Conservation (phyloP, 164 flowering plant genomes). For the Magnolia kwangsiensis region DNA sequence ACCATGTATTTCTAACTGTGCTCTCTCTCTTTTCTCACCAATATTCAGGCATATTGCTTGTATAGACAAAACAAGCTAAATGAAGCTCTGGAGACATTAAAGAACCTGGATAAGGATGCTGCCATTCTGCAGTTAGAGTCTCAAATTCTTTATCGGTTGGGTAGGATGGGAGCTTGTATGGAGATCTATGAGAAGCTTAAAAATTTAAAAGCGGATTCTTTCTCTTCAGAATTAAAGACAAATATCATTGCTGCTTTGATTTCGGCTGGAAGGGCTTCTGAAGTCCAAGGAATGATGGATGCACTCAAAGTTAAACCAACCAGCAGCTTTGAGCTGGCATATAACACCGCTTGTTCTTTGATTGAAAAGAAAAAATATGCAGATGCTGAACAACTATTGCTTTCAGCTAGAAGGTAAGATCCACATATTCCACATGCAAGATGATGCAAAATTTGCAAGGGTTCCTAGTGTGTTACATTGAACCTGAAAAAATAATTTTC, state of each 20-base stretch:
- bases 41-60: slow-evolving; percentile 78
- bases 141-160: slow-evolving; percentile 82
- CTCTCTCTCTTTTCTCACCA: not conserved
- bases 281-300: slow-evolving; percentile 68
- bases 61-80: slow-evolving; percentile 84
- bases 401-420: slow-evolving; percentile 71
- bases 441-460: slow-evolving; percentile 1
- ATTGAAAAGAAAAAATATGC: slow-evolving; percentile 54
- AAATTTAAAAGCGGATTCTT: slow-evolving; percentile 61
- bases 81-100: slow-evolving; percentile 69
- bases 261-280: slow-evolving; percentile 77
- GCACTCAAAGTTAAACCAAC: slow-evolving; percentile 64
- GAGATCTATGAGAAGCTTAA: slow-evolving; percentile 74
- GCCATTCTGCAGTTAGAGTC: slow-evolving; percentile 65
- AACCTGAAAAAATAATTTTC: not conserved
- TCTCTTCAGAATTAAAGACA: slow-evolving; percentile 40
- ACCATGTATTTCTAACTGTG: not conserved
- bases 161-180: slow-evolving; percentile 67
- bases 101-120: slow-evolving; percentile 47
- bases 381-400: slow-evolving; percentile 83
- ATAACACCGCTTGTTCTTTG: slow-evolving; percentile 81
- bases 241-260: slow-evolving; percentile 75
- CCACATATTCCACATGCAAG: not conserved
- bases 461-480: not conserved
- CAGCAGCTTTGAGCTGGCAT: slow-evolving; percentile 94